These are phyloP conservation scores for Talaromyces adpressus DNA, from an alignment of 495 filamentous ascomycete species.

Conservation along the genomic window DNA sequence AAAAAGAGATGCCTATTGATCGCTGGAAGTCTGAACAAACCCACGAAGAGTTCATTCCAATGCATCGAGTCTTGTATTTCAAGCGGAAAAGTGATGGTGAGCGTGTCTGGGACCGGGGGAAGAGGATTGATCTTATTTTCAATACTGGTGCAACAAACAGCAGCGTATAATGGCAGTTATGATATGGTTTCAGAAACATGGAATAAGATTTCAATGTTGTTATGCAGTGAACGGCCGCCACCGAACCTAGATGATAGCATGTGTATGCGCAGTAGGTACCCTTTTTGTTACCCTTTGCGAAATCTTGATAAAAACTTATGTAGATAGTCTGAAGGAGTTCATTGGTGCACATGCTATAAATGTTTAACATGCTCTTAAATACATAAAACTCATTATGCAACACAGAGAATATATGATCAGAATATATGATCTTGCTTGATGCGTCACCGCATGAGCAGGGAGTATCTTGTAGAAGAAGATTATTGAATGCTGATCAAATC, in stretches of 20 bases:
- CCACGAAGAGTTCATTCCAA: slow-evolving; percentile 79
- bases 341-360: no score
- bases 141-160: slow-evolving; percentile 25
- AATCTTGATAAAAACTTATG: no score
- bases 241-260: not conserved
- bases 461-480: not conserved
- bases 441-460: no score
- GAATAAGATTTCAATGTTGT: not conserved
- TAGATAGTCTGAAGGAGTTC: no score
- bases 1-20: slow-evolving; percentile 53
- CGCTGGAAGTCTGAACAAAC: slow-evolving; percentile 70
- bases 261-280: no score
- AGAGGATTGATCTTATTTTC: slow-evolving; percentile 51
- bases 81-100: slow-evolving; percentile 42
- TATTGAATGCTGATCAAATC: slow-evolving; percentile 33
- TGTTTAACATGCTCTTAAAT: no score
- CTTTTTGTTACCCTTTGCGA: no score
- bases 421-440: no score
- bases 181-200: not conserved
- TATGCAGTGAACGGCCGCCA: not conserved
- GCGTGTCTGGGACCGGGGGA: slow-evolving; percentile 49
- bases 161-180: not conserved
- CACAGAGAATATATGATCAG: no score
- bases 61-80: slow-evolving; percentile 72
- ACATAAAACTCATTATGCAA: no score